A percentile compares a stretch with the other conserved stretches of the same genome.
Evolutionary conservation across 2,329 filamentous ascomycete genomes (phyloP).

Genomic region (Fusarium napiforme): DNA sequence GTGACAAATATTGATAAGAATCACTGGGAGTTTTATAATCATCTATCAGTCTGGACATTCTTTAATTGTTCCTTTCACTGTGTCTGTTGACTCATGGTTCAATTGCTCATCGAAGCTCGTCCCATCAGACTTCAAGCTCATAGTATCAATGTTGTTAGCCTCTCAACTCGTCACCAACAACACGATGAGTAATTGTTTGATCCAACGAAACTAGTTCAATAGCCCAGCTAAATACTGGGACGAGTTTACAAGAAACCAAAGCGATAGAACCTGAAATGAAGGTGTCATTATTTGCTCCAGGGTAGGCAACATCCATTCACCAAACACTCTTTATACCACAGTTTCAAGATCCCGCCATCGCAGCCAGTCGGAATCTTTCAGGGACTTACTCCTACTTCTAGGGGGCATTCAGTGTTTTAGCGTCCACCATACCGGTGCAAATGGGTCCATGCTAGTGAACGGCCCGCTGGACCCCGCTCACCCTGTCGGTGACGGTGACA

Average conservation of each 20-base stretch:
- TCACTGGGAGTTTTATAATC: not conserved
- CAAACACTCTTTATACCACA: not conserved
- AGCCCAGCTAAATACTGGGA: not conserved
- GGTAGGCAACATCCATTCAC: not conserved
- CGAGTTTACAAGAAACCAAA: too few relatives aligned
- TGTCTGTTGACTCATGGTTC: not conserved
- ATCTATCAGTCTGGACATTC: accelerated
- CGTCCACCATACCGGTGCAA: slow-evolving; percentile 31
- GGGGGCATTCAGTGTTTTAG: slow-evolving; percentile 31
- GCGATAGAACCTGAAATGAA: not conserved
- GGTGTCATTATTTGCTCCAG: not conserved
- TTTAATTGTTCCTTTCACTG: too few relatives aligned
- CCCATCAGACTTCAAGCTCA: accelerated
- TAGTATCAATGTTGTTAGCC: accelerated
- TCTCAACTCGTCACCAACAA: not conserved
- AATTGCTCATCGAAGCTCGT: not conserved
- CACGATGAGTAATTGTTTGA: accelerated
- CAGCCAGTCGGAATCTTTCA: slow-evolving; percentile 21
- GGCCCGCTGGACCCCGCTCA: slow-evolving; percentile 38
- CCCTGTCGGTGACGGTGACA: not conserved
- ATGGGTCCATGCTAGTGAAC: slow-evolving; percentile 32
- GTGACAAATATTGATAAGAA: slow-evolving; percentile 1
- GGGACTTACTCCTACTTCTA: not conserved
- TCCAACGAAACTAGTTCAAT: not conserved
- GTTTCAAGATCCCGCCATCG: slow-evolving; percentile 1